Evolutionary conservation across 345 rosid genomes (phyloP).

Genomic region (Rhodamnia argentea): DNA sequence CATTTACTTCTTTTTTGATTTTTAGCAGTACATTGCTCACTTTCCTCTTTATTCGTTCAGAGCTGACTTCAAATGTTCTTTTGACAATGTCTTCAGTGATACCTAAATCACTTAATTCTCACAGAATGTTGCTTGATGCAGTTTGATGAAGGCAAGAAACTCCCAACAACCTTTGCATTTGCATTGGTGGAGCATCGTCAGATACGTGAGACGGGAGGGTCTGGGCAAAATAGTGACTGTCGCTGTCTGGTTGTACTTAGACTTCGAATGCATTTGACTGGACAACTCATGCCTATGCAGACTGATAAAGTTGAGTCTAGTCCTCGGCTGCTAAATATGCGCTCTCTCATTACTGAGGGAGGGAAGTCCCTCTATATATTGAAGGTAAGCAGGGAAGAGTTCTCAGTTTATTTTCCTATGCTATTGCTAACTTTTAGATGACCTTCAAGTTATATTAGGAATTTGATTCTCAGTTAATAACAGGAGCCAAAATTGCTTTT

Average conservation of each 20-base stretch:
- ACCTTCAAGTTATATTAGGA: not conserved
- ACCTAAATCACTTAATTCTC: not conserved
- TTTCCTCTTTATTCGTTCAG: not conserved
- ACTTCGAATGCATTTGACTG: constrained; percentile 79
- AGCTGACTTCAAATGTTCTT: not conserved
- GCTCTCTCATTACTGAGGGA: constrained; percentile 20
- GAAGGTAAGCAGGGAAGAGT: constrained; percentile 34
- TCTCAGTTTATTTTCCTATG: not conserved
- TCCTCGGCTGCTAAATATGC: constrained; percentile 49
- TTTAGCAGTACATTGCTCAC: not conserved
- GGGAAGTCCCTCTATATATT: constrained; percentile 54
- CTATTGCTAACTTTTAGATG: not conserved
- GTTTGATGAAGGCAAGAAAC: constrained; percentile 38
- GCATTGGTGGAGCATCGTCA: constrained; percentile 82
- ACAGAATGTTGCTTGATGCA: constrained; percentile 13
- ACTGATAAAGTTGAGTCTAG: constrained; percentile 27
- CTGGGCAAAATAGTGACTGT: not conserved
- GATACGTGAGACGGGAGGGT: constrained; percentile 4
- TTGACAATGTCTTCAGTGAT: not conserved
- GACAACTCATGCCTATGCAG: constrained; percentile 43
- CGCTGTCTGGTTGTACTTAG: constrained; percentile 28
- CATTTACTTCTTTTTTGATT: not conserved
- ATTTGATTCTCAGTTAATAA: not conserved
- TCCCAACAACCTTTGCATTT: constrained; percentile 74
- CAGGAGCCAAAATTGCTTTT: not conserved